Evolutionary conservation across 805 yeast genomes (phyloP).

Genomic region (Lipomyces spencermartinsiae): DNA sequence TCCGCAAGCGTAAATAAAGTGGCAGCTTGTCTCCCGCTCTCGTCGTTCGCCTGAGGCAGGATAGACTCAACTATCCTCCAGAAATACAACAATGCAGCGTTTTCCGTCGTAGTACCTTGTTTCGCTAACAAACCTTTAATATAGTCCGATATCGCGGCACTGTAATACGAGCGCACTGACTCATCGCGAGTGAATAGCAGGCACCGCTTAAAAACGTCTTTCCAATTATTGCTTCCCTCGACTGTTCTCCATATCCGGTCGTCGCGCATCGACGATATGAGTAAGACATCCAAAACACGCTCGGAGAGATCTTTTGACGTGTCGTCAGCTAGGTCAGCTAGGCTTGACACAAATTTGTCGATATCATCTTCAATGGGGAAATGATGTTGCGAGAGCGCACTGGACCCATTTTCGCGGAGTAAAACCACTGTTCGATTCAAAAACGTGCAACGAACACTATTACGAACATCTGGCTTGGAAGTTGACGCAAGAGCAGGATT

Average conservation of each 20-base stretch:
- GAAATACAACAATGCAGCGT: constrained; percentile 15
- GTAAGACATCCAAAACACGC: constrained; percentile 20
- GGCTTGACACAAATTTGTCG: constrained; percentile 8
- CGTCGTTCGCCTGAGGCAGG: constrained; percentile 16
- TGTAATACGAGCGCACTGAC: constrained; percentile 18
- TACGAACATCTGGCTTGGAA: constrained; percentile 11
- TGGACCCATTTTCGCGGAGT: constrained; percentile 13
- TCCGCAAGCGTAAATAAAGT: constrained; percentile 22
- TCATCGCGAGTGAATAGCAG: constrained; percentile 10
- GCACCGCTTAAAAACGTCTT: constrained; percentile 5
- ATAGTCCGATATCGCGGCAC: constrained; percentile 15
- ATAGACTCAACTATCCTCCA: constrained; percentile 17
- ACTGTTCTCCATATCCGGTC: constrained; percentile 14
- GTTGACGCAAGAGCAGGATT: constrained; percentile 8
- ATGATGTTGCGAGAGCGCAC: not conserved
- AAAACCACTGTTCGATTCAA: constrained; percentile 10
- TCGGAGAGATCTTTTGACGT: constrained; percentile 10
- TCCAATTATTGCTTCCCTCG: constrained; percentile 11
- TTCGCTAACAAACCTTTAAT: not conserved
- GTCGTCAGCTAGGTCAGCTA: constrained; percentile 15
- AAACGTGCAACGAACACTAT: constrained; percentile 17
- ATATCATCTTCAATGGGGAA: not conserved
- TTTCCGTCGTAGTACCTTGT: not conserved
- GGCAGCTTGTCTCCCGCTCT: not conserved
- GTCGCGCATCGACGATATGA: constrained; percentile 15